Percentiles rank a stretch among this genome's conserved stretches.
phyloP scores from a whole-genome alignment of 306 rosid species.

The Inga oerstediana region DNA sequence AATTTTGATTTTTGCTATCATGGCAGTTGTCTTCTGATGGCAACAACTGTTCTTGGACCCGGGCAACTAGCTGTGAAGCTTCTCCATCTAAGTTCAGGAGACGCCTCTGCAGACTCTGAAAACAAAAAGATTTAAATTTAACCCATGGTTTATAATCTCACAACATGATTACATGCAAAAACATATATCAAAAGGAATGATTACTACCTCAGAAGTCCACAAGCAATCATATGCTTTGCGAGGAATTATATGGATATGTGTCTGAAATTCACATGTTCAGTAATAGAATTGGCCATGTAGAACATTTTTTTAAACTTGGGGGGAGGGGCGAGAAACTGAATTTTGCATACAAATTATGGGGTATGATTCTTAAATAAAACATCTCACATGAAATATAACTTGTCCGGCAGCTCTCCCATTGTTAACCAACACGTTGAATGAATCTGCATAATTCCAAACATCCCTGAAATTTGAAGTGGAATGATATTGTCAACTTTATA shows the following conservation, averaged over 20 bases:
- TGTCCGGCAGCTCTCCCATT: conserved; percentile 95
- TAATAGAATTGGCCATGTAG: conserved; percentile 30
- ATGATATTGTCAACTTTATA: neutral
- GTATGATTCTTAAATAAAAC: neutral
- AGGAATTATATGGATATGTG: conserved; percentile 69
- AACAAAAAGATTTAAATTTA: conserved; percentile 1
- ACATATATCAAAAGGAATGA: conserved; percentile 6
- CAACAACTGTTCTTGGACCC: conserved; percentile 65
- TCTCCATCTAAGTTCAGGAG: conserved; percentile 66
- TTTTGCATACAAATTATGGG: too few species aligned
- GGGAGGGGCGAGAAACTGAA: too few species aligned
- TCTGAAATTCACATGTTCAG: conserved; percentile 59
- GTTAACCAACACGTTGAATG: conserved; percentile 91
- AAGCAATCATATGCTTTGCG: conserved; percentile 78
- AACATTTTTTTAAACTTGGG: neutral
- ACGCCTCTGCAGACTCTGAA: conserved; percentile 73
- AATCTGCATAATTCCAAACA: conserved; percentile 61
- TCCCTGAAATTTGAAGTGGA: too few species aligned
- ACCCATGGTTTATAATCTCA: neutral
- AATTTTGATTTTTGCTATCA: conserved; percentile 43
- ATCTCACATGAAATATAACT: conserved; percentile 93
- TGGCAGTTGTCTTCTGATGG: conserved; percentile 35
- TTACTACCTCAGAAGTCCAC: conserved; percentile 92
- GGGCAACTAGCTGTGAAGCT: conserved; percentile 62
- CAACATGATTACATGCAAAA: neutral